These are phyloP conservation scores for Macrolepiota dolichaula DNA, from an alignment of 768 basidiomycete species.

Conservation along the genomic window DNA sequence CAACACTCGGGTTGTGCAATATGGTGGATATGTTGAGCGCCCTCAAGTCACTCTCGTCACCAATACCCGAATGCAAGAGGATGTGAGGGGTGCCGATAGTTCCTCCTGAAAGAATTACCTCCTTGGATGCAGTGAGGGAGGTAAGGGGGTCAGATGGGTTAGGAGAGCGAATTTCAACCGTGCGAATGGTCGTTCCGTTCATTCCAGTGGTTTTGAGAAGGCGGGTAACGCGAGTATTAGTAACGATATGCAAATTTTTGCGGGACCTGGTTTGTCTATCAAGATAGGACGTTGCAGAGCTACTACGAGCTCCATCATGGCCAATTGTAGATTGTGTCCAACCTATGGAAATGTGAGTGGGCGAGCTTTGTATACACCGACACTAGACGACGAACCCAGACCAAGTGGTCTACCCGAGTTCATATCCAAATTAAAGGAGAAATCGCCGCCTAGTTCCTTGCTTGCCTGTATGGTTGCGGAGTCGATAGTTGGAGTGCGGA, in stretches of 20 bases:
- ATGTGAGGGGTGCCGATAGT: conserved; percentile 16
- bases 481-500: conserved; percentile 13
- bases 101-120: conserved; percentile 16
- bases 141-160: not conserved
- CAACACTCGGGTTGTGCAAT: conserved; percentile 25
- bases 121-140: conserved; percentile 19
- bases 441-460: conserved; percentile 11
- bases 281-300: conserved; percentile 23
- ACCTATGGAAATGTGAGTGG: conserved; percentile 3
- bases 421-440: conserved; percentile 13
- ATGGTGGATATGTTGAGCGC: conserved; percentile 19
- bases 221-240: conserved; percentile 24
- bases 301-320: conserved; percentile 20
- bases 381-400: not conserved
- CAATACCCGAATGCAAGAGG: conserved; percentile 18
- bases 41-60: conserved; percentile 13
- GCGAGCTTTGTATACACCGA: not conserved
- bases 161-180: conserved; percentile 7
- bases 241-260: conserved; percentile 26
- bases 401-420: conserved; percentile 15
- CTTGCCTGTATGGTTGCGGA: conserved; percentile 18
- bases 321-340: conserved; percentile 22
- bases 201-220: conserved; percentile 5
- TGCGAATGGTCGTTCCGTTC: conserved; percentile 1
- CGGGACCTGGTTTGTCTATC: conserved; percentile 17